Evolutionary conservation across 495 filamentous ascomycete genomes (phyloP), one percentile per base, ranked within the genome.

Genomic region (Sporormia fimetaria): DNA sequence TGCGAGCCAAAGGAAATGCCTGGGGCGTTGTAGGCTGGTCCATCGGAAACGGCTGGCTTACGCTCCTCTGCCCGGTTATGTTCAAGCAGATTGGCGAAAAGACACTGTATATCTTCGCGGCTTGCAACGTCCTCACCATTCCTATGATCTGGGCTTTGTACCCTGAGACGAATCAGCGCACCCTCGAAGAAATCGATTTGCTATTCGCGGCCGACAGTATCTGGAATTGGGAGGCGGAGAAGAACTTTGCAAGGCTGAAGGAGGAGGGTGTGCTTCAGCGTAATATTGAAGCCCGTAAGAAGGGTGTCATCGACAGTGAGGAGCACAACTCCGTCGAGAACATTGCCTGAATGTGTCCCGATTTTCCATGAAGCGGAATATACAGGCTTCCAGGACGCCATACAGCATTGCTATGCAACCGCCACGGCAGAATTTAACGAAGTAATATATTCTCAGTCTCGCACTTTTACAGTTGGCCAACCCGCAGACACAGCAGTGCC

Each of bases 21-120:
- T 81, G 76, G 74, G 78, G 79, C 49, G 79, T 82, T 0, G 69
- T 83, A 2, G 77, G 79, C 11, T 83, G 78, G 77, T 73, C 68
- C 40, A 80, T 83, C 25, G 77, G 76, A n/a, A 80, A 80, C 42
- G 77, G 74, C 25, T 78, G 75, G 73, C 32, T 62, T 56, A 77
- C 72, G 0, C 67, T 80, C 5, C 61, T 80, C 3, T 76, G 73
- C 35, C 77, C 77, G 1, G 67, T 76, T 4, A 75, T 81, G 65
- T 80, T 82, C 56, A 62, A 51, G 33, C 60, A 66, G 5, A 70
- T 81, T 18, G 69, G 67, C 18, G 73, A 79, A 27, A 80, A 78
- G 56, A 81, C 77, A 0, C 64, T 80, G 6, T 78, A 81, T 46
- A 72, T 81, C 16, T 81, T 81, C 51, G 78, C 67, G 9, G 68